phyloP scores from a whole-genome alignment of 805 yeast genomes.

The Alloascoidea hylecoeti region DNA sequence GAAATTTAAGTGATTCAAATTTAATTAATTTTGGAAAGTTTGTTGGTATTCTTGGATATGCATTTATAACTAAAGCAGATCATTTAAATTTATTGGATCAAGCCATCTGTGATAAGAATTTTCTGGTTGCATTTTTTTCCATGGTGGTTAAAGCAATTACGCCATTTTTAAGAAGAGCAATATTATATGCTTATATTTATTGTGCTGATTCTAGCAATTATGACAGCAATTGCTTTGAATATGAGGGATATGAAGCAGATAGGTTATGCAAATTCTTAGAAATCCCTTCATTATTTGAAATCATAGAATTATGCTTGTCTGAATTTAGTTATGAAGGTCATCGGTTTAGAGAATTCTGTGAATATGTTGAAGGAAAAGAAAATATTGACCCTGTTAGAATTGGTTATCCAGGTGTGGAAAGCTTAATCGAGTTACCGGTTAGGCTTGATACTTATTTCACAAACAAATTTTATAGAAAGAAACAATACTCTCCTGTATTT shows the following conservation, averaged over 20 bases:
- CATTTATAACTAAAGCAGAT: neutral
- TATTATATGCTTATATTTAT: constrained; percentile 37
- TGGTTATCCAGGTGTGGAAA: constrained; percentile 47
- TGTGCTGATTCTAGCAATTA: constrained; percentile 36
- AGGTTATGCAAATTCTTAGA: constrained; percentile 34
- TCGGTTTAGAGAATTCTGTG: constrained; percentile 4
- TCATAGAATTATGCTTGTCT: constrained; percentile 5
- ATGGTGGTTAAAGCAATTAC: constrained; percentile 41
- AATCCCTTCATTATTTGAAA: constrained; percentile 14
- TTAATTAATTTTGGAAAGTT: neutral
- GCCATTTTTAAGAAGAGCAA: constrained; percentile 51
- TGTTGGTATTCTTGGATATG: neutral
- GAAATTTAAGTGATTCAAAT: neutral
- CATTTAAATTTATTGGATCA: neutral
- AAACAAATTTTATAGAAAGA: constrained; percentile 29
- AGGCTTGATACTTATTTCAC: constrained; percentile 60
- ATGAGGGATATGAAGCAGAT: constrained; percentile 33
- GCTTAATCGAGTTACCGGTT: constrained; percentile 48
- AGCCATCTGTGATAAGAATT: neutral
- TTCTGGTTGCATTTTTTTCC: constrained; percentile 24
- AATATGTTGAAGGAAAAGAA: too few relatives aligned
- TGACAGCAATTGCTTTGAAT: constrained; percentile 15
- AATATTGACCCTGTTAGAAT: too few relatives aligned
- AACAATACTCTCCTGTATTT: constrained; percentile 11
- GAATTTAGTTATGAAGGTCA: constrained; percentile 8